phyloP scores from a whole-genome alignment of 179 eudicot genomes.

The Spergularia azorica region DNA sequence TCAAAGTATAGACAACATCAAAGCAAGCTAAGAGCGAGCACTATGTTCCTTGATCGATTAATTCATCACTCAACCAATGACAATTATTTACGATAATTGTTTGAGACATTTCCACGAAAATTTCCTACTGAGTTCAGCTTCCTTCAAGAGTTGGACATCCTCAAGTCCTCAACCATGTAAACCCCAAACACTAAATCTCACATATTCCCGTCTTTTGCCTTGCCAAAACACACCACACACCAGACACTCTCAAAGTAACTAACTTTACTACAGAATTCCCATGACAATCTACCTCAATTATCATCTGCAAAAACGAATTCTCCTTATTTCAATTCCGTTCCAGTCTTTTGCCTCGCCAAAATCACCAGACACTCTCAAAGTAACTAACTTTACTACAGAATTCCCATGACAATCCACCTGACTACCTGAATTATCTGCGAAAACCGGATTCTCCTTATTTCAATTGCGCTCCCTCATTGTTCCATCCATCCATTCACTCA shows the following conservation, averaged over 20 bases:
- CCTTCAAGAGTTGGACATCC: too few species aligned
- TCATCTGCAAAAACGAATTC: neutral
- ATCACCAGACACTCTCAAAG: neutral
- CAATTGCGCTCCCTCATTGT: neutral
- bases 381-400: constrained; percentile 1
- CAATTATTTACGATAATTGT: too few species aligned
- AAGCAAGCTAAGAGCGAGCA: too few species aligned
- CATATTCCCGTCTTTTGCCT: neutral
- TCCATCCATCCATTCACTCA: neutral
- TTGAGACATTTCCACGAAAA: too few species aligned
- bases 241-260: neutral
- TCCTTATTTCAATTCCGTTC: neutral
- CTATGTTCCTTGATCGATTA: too few species aligned
- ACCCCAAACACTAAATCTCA: too few species aligned
- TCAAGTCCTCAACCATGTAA: neutral
- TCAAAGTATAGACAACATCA: too few species aligned
- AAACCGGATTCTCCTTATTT: neutral
- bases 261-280: neutral
- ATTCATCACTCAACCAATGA: too few species aligned
- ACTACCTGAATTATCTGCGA: neutral
- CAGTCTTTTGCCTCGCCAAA: neutral
- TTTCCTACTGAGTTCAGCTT: too few species aligned
- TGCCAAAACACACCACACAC: neutral
- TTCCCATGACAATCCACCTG: neutral
- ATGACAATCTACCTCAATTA: neutral